Base-by-base conservation (phyloP, 768 basidiomycete genomes). In the Paxillus ammoniavirescens region DNA sequence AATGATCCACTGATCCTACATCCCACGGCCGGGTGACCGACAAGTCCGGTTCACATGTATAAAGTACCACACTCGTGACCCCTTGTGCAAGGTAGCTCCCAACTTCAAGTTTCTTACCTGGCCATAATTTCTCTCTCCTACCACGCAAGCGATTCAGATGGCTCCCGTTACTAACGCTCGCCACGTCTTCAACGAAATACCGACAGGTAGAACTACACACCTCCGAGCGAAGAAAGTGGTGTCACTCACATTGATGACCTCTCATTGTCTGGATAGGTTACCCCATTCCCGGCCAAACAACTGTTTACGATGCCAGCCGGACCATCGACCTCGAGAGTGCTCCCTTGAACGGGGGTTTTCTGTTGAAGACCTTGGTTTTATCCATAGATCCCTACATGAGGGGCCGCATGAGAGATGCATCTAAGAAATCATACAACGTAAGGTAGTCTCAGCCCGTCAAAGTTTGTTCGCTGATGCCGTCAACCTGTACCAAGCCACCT, bases 271-370 rank as follows among this genome's bases (percentile, higher is more conserved):
- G 5, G 21, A 46, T 40, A 59, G 77, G 66, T 8, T 77, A 67
- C 49, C 77, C 78, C 10, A 23, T 67, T 62, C 67, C 73, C 0
- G 78, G 78, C 15, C 71, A 77, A 58, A 79, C 78, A 6, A 74
- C 75, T 2, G 59, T 75, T 0, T 73, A 79, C 54, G 80, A 83
- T 52, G 66, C 53, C 4, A 74, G 67, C 0, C 61, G 74, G 50
- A 75, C 68, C 1, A 83, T 85, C 59, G 82, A 84, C 57, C 59
- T 76, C 17, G 78, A 81, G 15, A 74, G 60, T 28, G 74, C 73
- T 0, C 63, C 74, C 2, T 62, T 82, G 40, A 64, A 79, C 17
- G 77, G 78, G 0, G 78, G 79, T 0, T 60, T 81, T 50, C 61
- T 85, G 8, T 43, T 82, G 58, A 84, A 83, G 64, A 74, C 73